Percentiles rank a stretch among this genome's conserved stretches.
Evolutionary conservation across 495 filamentous ascomycete genomes (phyloP).

Genomic region (Lasiosphaeris hirsuta): DNA sequence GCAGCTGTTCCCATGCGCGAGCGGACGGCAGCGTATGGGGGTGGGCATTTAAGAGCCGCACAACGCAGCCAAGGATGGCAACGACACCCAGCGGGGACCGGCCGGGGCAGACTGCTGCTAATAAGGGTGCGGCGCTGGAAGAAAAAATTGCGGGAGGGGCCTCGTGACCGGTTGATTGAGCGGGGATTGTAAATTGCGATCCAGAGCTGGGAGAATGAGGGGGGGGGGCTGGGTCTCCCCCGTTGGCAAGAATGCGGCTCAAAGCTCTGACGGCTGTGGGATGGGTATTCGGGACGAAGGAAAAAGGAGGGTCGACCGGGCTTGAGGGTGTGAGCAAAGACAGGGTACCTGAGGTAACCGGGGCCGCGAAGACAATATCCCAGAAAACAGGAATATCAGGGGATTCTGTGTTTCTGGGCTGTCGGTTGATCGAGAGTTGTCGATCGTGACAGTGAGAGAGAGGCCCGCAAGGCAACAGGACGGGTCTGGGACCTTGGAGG

Average conservation of each 20-base stretch:
- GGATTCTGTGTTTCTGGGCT: neutral
- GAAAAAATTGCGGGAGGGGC: slow-evolving; percentile 26
- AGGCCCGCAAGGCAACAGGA: slow-evolving; percentile 5
- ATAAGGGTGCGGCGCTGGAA: slow-evolving; percentile 20
- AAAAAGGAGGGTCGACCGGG: slow-evolving; percentile 11
- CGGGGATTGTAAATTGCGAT: slow-evolving; percentile 29
- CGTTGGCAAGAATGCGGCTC: slow-evolving; percentile 28
- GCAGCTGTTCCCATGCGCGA: slow-evolving; percentile 22
- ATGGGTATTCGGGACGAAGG: slow-evolving; percentile 19
- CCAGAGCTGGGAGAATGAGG: slow-evolving; percentile 14
- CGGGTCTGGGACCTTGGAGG: slow-evolving; percentile 10
- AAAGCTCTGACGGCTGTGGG: slow-evolving; percentile 22
- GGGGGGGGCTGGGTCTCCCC: slow-evolving; percentile 10
- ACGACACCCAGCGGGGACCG: slow-evolving; percentile 10
- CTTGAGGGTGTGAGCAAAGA: neutral
- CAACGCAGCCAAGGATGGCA: slow-evolving; percentile 23
- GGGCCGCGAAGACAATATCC: neutral
- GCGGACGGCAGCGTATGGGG: slow-evolving; percentile 19
- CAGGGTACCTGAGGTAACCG: slow-evolving; percentile 7
- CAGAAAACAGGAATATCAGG: slow-evolving; percentile 5
- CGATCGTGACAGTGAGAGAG: slow-evolving; percentile 4
- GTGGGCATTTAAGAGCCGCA: slow-evolving; percentile 32
- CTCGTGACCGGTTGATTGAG: slow-evolving; percentile 34
- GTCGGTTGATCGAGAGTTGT: slow-evolving; percentile 4
- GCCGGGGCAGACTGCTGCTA: slow-evolving; percentile 16